These are phyloP conservation scores for Candida hungchunana DNA, from an alignment of 805 yeast genomes.

Conservation along the genomic window DNA sequence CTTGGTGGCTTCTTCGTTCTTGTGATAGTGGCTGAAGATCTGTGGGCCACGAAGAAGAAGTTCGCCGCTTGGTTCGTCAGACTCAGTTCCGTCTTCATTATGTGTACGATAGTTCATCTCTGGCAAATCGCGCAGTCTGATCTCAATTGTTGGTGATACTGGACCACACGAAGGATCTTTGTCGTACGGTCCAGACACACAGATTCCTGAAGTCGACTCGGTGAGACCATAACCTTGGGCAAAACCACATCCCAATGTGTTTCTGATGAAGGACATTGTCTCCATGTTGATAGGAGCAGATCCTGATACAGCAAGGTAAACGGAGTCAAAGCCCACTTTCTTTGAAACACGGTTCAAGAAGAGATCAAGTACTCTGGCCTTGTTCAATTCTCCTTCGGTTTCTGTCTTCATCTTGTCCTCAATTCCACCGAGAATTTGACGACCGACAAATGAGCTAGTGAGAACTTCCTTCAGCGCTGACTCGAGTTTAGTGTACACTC, in stretches of 20 bases:
- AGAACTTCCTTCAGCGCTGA: conserved; percentile 36
- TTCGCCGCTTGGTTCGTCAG: conserved; percentile 43
- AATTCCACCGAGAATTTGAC: conserved; percentile 13
- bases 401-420: conserved; percentile 14
- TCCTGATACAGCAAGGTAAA: conserved; percentile 36
- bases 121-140: conserved; percentile 50
- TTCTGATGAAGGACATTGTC: conserved; percentile 50
- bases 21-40: conserved; percentile 46
- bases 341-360: conserved; percentile 35
- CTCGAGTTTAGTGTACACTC: conserved; percentile 52
- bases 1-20: conserved; percentile 44
- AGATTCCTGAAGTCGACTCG: conserved; percentile 57
- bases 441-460: conserved; percentile 11
- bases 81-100: conserved; percentile 25
- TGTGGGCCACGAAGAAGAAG: conserved; percentile 54
- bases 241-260: conserved; percentile 41
- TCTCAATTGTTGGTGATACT: conserved; percentile 47
- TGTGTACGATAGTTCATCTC: conserved; percentile 38
- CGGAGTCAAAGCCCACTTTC: conserved; percentile 36
- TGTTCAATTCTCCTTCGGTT: conserved; percentile 6
- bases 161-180: conserved; percentile 39
- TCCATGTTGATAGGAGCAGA: conserved; percentile 60
- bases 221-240: conserved; percentile 59
- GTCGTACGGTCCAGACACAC: conserved; percentile 36
- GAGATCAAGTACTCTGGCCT: conserved; percentile 10